These are phyloP conservation scores for Solanum chilense DNA, from an alignment of 257 asterid genomes.

Conservation along the genomic window DNA sequence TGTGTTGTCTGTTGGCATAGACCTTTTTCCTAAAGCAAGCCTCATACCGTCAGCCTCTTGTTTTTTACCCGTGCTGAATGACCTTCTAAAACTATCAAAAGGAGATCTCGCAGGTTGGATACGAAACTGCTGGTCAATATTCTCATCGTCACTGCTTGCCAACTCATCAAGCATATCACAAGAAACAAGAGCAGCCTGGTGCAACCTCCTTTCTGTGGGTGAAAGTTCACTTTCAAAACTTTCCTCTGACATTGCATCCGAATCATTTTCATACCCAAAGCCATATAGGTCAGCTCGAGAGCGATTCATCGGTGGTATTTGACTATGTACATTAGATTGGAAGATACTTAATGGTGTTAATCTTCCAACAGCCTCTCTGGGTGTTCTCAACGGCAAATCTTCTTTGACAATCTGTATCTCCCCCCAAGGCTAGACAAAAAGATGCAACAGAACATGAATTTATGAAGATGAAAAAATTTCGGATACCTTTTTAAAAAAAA, in stretches of 20 bases:
- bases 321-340: constrained; percentile 6
- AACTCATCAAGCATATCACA: constrained; percentile 39
- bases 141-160: constrained; percentile 73
- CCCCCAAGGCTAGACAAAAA: constrained; percentile 55
- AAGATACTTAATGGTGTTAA: constrained; percentile 46
- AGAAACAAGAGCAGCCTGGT: constrained; percentile 54
- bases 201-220: constrained; percentile 63
- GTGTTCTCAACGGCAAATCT: constrained; percentile 79
- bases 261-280: constrained; percentile 54
- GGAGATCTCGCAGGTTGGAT: constrained; percentile 22
- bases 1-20: constrained; percentile 18
- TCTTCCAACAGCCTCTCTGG: constrained; percentile 77
- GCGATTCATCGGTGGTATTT: constrained; percentile 9
- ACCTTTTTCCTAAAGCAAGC: constrained; percentile 16
- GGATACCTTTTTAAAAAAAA: background rate
- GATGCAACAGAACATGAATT: background rate
- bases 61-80: constrained; percentile 14
- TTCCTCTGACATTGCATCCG: constrained; percentile 76
- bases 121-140: constrained; percentile 20
- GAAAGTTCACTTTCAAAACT: constrained; percentile 86
- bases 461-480: background rate
- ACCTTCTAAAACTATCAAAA: constrained; percentile 24
- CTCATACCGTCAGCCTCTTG: constrained; percentile 23
- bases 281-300: constrained; percentile 13
- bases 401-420: constrained; percentile 78